These are phyloP conservation scores for Tolypocladium tundrense DNA, from an alignment of 2,329 filamentous ascomycete species.

Conservation along the genomic window DNA sequence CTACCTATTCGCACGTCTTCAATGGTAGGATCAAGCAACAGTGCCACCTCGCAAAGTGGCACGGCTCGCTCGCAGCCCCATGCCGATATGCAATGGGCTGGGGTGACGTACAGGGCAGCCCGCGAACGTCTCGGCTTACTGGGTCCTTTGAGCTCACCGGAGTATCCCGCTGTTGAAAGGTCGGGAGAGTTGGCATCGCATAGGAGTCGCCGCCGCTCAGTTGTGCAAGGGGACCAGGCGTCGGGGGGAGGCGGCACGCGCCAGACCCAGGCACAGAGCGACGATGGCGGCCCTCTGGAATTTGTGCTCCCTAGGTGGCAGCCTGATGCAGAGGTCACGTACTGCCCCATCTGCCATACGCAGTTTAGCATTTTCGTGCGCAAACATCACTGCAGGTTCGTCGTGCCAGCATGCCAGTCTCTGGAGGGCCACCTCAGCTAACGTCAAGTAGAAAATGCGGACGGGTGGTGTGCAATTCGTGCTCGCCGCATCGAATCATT, in stretches of 20 bases:
- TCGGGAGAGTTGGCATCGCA: neutral
- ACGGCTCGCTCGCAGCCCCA: neutral
- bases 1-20: conserved; percentile 10
- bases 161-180: neutral
- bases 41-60: neutral
- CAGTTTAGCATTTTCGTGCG: conserved; percentile 78
- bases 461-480: conserved; percentile 77
- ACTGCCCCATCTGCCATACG: conserved; percentile 74
- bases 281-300: conserved; percentile 16
- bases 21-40: neutral
- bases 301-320: conserved; percentile 72
- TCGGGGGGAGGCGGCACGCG: neutral
- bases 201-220: neutral
- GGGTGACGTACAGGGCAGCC: neutral
- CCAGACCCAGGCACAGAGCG: neutral
- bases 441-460: conserved; percentile 66
- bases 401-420: conserved; percentile 3
- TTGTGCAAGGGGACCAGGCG: neutral
- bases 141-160: neutral
- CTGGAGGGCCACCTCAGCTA: conserved; percentile 1
- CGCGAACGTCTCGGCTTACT: neutral
- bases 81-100: neutral
- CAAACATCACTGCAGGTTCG: conserved; percentile 84
- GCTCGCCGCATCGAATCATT: conserved; percentile 89
- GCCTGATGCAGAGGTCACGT: conserved; percentile 70